Evolutionary conservation across 2,329 filamentous ascomycete genomes (phyloP).

Genomic region (Fusarium udum): DNA sequence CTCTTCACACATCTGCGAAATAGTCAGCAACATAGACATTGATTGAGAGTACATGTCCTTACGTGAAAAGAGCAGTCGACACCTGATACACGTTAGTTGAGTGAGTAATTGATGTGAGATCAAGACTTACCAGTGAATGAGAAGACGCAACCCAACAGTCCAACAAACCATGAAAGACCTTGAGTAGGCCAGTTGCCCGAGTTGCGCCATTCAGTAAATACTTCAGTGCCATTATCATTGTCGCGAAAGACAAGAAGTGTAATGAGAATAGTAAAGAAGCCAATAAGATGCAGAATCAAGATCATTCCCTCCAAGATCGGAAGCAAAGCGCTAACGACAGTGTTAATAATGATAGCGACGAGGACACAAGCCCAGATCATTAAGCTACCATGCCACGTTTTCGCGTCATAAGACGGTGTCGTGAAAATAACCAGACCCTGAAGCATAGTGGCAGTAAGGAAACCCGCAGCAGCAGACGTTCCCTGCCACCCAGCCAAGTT

Average conservation of each 20-base stretch:
- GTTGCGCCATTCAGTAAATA: slow-evolving; percentile 45
- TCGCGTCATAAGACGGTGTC: slow-evolving; percentile 22
- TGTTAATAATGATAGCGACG: slow-evolving; percentile 54
- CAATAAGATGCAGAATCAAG: slow-evolving; percentile 54
- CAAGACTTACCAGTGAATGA: slow-evolving; percentile 33
- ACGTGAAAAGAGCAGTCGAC: slow-evolving; percentile 41
- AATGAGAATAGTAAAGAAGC: slow-evolving; percentile 55
- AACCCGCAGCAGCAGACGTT: slow-evolving; percentile 34
- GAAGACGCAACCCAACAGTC: slow-evolving; percentile 36
- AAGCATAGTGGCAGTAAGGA: slow-evolving; percentile 42
- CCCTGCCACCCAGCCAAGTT: slow-evolving; percentile 43
- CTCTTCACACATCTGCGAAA: slow-evolving; percentile 36
- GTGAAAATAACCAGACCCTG: slow-evolving; percentile 39
- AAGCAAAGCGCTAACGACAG: slow-evolving; percentile 43
- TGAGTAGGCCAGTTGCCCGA: slow-evolving; percentile 34
- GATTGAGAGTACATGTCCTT: rapidly evolving
- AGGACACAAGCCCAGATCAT: slow-evolving; percentile 52
- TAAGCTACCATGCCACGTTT: slow-evolving; percentile 44
- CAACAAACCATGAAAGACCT: slow-evolving; percentile 39
- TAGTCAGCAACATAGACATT: neutral
- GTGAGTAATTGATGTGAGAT: rapidly evolving
- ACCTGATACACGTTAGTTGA: slow-evolving; percentile 9
- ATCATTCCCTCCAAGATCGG: slow-evolving; percentile 53
- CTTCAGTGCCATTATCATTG: slow-evolving; percentile 38
- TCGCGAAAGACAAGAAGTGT: slow-evolving; percentile 47